A percentile compares a stretch with the other conserved stretches of the same genome.
Conservation (phyloP, 306 rosid genomes). For the Corylus americana region DNA sequence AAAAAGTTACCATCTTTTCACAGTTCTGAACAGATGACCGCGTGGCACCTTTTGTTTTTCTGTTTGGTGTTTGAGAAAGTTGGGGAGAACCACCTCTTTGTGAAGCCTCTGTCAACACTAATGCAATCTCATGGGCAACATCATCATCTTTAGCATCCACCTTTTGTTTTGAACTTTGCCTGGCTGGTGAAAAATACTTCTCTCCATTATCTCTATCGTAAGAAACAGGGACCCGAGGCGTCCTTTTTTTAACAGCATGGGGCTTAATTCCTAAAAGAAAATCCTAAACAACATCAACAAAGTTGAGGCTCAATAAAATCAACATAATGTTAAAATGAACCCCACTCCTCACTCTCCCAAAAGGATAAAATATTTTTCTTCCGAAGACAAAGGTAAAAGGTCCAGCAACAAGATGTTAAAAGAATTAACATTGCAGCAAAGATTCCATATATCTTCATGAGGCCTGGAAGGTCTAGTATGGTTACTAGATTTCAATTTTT, state of each 20-base stretch:
- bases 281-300: constrained; percentile 19
- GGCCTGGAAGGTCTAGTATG: constrained; percentile 5
- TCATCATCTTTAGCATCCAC: constrained; percentile 50
- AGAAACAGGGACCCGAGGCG: constrained; percentile 89
- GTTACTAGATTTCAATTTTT: constrained; percentile 18
- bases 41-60: constrained; percentile 40
- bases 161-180: constrained; percentile 52
- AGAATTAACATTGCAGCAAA: constrained; percentile 1
- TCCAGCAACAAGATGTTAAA: neutral
- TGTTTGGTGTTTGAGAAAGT: constrained; percentile 56
- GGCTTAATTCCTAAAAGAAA: constrained; percentile 66
- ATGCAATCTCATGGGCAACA: constrained; percentile 76
- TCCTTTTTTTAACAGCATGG: constrained; percentile 91
- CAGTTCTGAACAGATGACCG: constrained; percentile 50
- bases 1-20: constrained; percentile 59
- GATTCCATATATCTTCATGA: neutral
- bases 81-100: constrained; percentile 73
- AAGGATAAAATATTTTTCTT: neutral
- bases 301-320: constrained; percentile 12
- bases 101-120: constrained; percentile 81
- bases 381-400: neutral
- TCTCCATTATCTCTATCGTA: constrained; percentile 59
- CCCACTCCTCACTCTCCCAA: neutral
- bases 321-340: neutral
- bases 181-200: constrained; percentile 55